These are phyloP conservation scores for Globisporangium lucens DNA, from an alignment of 352 stramenopile genomes.

Conservation along the genomic window DNA sequence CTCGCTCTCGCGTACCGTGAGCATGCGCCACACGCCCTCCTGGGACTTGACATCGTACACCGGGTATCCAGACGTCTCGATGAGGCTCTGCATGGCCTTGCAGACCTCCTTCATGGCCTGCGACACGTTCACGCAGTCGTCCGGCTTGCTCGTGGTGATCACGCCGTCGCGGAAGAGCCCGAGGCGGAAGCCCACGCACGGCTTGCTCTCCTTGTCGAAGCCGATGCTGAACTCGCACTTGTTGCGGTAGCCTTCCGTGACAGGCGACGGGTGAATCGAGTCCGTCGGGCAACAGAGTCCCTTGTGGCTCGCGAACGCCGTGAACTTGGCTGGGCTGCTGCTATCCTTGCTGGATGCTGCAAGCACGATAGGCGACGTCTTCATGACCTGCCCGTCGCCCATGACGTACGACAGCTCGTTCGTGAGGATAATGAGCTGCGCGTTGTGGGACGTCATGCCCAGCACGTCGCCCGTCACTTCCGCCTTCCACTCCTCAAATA, in stretches of 20 bases:
- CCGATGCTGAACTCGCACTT: constrained; percentile 98
- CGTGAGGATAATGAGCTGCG: constrained; percentile 64
- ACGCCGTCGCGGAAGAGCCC: constrained; percentile 79
- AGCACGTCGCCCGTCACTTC: constrained; percentile 23
- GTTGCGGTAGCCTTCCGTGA: constrained; percentile 92
- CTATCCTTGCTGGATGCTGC: constrained; percentile 3
- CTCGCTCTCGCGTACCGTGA: constrained; percentile 72
- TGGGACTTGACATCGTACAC: constrained; percentile 77
- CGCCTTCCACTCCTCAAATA: constrained; percentile 38
- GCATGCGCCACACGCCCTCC: constrained; percentile 66
- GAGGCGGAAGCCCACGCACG: constrained; percentile 86
- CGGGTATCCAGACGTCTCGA: constrained; percentile 51
- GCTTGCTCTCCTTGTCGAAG: constrained; percentile 64
- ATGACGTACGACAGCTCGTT: constrained; percentile 41
- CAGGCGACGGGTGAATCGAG: constrained; percentile 81
- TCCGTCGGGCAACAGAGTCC: constrained; percentile 84
- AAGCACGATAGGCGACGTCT: constrained; percentile 29
- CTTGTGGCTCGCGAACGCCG: constrained; percentile 78
- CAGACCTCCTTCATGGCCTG: constrained; percentile 81
- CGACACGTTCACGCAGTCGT: constrained; percentile 79
- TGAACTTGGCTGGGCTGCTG: constrained; percentile 21
- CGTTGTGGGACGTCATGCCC: constrained; percentile 77
- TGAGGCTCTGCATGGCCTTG: constrained; percentile 52
- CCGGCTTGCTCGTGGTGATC: constrained; percentile 60
- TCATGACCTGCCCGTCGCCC: constrained; percentile 31